Base-by-base conservation (phyloP, 768 basidiomycete genomes). In the Guyanaporus albipodus region DNA sequence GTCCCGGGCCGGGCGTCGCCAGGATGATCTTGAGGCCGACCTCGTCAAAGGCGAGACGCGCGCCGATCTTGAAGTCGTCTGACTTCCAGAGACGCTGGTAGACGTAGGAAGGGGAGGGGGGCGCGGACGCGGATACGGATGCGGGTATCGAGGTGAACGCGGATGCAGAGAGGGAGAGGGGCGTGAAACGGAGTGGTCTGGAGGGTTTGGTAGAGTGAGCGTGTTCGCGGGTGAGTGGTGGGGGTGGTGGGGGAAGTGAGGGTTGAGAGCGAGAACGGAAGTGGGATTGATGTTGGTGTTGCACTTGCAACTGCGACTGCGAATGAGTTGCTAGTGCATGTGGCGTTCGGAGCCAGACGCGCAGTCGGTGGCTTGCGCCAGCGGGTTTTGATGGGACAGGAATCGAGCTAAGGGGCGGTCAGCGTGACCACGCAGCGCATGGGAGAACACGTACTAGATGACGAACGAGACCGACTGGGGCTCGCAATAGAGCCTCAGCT, bases 71-170 rank as follows among this genome's bases (percentile, higher is more conserved):
- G 61, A 85, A 79, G 14, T 68, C 63, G 55, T 85, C 83, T 18
- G 70, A 70, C 62, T 82, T 82, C 76, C 78, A 85, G 58, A 86
- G 68, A 17, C 83, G 78, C 54, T 83, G 82, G 62, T 78, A 85
- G 46, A 80, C 63, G 56, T 74, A 78, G 3, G 79, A 74, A 44
- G 77, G 74, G 44, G 40, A 66, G 65, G 55, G 71, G 70, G 60
- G 56, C 14, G 26, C 0, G 26, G 18, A 8, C 11, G 38, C 5
- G 8, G 40, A 22, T 7, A 3, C 1, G 21, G 21, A 15, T 4
- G 38, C 6, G 27, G 69, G 15, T 6, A 12, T 15, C 19, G 19
- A 22, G 24, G 19, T 12, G 2, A 4, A 0, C 9, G 2, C 3
- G 4, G 4, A 17, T 1, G 27, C 2, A 12, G 3, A 6, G 38